Percentiles rank a stretch among this genome's conserved stretches.
Evolutionary conservation across 805 yeast species (phyloP).

Genomic region (Saccharomycopsis javanensis): DNA sequence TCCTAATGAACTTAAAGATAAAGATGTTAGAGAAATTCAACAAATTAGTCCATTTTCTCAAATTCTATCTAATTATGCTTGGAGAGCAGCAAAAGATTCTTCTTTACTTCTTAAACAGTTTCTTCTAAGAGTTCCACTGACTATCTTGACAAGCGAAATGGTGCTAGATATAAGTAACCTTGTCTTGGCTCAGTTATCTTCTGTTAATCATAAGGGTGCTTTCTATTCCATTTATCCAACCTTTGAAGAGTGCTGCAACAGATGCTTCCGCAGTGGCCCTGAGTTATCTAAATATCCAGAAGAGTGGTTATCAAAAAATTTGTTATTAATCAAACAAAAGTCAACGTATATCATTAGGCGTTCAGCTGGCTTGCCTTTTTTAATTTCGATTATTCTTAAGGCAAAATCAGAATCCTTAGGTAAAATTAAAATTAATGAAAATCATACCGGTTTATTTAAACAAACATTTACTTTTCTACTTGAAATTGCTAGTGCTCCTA

Average conservation of each 20-base stretch:
- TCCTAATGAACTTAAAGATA: constrained; percentile 36
- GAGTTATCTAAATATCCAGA: constrained; percentile 33
- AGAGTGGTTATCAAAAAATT: constrained; percentile 51
- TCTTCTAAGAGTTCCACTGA: constrained; percentile 27
- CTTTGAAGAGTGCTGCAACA: constrained; percentile 52
- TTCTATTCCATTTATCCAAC: constrained; percentile 83
- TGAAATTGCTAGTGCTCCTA: constrained; percentile 44
- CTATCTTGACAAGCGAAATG: constrained; percentile 20
- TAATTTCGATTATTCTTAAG: constrained; percentile 65
- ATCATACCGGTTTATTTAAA: constrained; percentile 33
- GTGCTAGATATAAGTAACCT: constrained; percentile 37
- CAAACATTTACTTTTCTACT: constrained; percentile 44
- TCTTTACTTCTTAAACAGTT: constrained; percentile 43
- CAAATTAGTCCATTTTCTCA: constrained; percentile 28
- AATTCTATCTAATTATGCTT: constrained; percentile 53
- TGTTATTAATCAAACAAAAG: constrained; percentile 42
- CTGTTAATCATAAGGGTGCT: constrained; percentile 84
- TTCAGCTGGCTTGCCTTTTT: constrained; percentile 84
- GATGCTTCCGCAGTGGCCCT: constrained; percentile 32
- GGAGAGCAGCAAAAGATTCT: constrained; percentile 79
- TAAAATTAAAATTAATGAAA: constrained; percentile 19
- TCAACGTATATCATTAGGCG: constrained; percentile 74
- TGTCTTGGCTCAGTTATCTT: constrained; percentile 55
- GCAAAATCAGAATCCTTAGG: constrained; percentile 29
- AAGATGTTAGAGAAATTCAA: constrained; percentile 21